Base-by-base conservation (phyloP, 257 asterid species). In the Penstemon davidsonii region DNA sequence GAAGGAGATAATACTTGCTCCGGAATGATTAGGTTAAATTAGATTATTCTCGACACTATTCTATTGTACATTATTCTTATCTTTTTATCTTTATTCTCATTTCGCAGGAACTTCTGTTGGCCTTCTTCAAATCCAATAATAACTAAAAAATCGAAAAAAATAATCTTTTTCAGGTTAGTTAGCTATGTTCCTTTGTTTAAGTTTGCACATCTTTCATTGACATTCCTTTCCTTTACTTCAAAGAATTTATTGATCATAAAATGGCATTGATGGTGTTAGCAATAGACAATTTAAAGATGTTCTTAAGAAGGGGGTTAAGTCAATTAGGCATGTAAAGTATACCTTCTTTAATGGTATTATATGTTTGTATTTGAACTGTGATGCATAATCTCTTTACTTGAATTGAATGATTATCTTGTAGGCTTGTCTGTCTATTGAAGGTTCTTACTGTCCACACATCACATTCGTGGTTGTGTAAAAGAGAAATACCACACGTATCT, bases 211-310 rank as follows among this genome's bases (percentile, higher is more conserved):
- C 49, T 5, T 62, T 49, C 5, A 44, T 19, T 8, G 3, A 15
- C 33, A 44, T 5, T 55, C 41, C 36, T 44, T 7, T 18, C 18
- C 18, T 15, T 15, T 15, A 6, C 42, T 43, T 38, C 7, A n/a
- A 46, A 47, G 55, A 47, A n/a, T 4, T 60, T 6, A 44, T 50
- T n/a, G 42, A 45, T 44, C 39, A 46, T 66, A 7, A 46, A 68
- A 57, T 76, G 36, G 42, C 81, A 88, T 97, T 78, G 97, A 92
- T 76, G 98, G 98, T 12, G 97, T 92, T 0, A 82, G 94, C 25
- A 97, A 90, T 50, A 96, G 98, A 0, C 98, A 92, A 25, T 90
- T 92, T 52, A 81, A 33, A 11, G 89, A 90, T 64, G 98, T 92
- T 57, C 83, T 92, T 45, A 55, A 78, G 1, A 19, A 85, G 33